phyloP scores from a whole-genome alignment of 2,329 filamentous ascomycete genomes.

The Trichoderma arundinaceum region DNA sequence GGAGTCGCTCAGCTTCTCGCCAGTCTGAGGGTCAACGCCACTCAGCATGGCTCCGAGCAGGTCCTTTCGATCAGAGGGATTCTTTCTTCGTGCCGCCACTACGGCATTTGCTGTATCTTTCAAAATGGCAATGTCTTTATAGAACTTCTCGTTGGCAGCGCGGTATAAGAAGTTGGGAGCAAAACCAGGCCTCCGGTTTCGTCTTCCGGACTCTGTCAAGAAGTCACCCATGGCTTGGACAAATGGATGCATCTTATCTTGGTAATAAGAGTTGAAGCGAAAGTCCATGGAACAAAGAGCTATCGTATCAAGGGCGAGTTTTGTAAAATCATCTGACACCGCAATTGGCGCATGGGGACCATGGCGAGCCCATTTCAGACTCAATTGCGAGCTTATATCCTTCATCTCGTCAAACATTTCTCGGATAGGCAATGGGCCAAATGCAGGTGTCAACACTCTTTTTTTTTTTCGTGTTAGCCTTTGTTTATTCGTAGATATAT shows the following conservation, averaged over 20 bases:
- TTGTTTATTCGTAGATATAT: too few species aligned
- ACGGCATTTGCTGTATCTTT: constrained; percentile 63
- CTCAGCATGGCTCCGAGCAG: constrained; percentile 72
- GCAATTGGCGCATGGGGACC: constrained; percentile 63
- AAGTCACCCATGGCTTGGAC: constrained; percentile 70
- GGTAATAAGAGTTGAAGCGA: constrained; percentile 78
- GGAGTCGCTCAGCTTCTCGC: constrained; percentile 65
- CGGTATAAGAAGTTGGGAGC: constrained; percentile 56
- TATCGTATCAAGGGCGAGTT: constrained; percentile 74
- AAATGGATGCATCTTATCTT: constrained; percentile 71
- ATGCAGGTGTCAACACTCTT: constrained; percentile 68
- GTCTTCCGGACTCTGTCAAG: constrained; percentile 60
- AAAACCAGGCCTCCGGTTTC: constrained; percentile 55
- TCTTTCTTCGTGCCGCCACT: constrained; percentile 60
- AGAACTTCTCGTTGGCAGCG: constrained; percentile 56
- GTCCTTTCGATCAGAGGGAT: constrained; percentile 66
- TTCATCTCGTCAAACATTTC: constrained; percentile 73
- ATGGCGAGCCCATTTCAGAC: constrained; percentile 70
- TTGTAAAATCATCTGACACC: constrained; percentile 70
- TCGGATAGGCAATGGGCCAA: constrained; percentile 70
- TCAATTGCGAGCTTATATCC: constrained; percentile 69
- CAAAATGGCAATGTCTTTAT: constrained; percentile 60
- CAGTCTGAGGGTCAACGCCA: constrained; percentile 70
- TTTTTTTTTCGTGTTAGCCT: constrained; percentile 45
- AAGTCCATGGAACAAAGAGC: constrained; percentile 73